Evolutionary conservation across 345 rosid species (phyloP).

Genomic region (Trapa bicornis): DNA sequence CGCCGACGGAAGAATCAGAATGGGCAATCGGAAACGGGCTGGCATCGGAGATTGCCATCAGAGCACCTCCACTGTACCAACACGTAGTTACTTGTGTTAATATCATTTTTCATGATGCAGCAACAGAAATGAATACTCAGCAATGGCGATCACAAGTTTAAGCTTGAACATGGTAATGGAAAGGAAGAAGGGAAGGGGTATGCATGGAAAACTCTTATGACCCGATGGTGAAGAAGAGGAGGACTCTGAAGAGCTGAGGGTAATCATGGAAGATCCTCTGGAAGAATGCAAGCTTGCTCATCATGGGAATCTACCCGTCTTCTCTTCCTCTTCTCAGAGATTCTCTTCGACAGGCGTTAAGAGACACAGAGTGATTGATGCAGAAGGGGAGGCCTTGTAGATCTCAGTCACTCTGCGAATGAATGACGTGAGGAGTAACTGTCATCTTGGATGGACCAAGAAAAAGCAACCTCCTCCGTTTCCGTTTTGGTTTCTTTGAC

Average conservation of each 20-base stretch:
- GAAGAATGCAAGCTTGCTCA: conserved; percentile 17
- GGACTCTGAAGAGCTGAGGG: conserved; percentile 34
- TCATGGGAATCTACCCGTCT: background rate
- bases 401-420: background rate
- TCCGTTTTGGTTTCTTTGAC: background rate
- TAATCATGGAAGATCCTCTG: conserved; percentile 31
- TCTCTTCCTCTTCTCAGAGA: background rate
- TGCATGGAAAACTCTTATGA: background rate
- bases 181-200: background rate
- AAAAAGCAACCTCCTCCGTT: background rate
- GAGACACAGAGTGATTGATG: background rate
- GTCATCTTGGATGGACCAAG: background rate
- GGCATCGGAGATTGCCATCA: conserved; percentile 37
- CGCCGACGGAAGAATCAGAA: conserved; percentile 12
- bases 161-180: background rate
- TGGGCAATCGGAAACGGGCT: conserved; percentile 11
- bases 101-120: background rate
- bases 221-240: conserved; percentile 41
- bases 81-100: background rate
- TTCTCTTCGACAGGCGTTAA: background rate
- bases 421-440: background rate
- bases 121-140: too few relatives aligned
- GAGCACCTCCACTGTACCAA: conserved; percentile 38
- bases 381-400: background rate
- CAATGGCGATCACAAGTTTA: too few relatives aligned